Conservation (phyloP, 2,329 filamentous ascomycete genomes). For the Byssoonygena ceratinophila region DNA sequence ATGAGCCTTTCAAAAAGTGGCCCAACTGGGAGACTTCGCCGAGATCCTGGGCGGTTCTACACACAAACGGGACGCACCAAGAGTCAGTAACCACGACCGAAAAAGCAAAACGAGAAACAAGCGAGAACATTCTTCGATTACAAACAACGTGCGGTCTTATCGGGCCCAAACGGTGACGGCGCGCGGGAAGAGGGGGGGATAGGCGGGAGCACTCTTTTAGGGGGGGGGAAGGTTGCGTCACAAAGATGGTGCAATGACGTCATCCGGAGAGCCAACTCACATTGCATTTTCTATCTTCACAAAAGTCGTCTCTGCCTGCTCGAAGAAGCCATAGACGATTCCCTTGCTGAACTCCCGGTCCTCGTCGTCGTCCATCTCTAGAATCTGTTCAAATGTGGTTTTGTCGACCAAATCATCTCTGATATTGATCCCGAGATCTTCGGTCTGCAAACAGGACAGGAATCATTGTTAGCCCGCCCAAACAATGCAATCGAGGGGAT, state of each 20-base stretch:
- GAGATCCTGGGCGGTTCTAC: slow-evolving; percentile 58
- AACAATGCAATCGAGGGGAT: not conserved
- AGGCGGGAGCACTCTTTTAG: too few relatives aligned
- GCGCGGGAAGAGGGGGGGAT: too few relatives aligned
- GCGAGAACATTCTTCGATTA: too few relatives aligned
- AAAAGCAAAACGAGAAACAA: too few relatives aligned
- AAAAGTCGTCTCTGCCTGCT: slow-evolving; percentile 81
- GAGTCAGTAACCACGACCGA: too few relatives aligned
- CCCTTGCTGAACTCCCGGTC: slow-evolving; percentile 73
- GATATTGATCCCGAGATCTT: slow-evolving; percentile 40
- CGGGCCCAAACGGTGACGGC: too few relatives aligned
- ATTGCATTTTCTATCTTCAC: slow-evolving; percentile 67
- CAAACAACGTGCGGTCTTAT: too few relatives aligned
- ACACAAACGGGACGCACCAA: too few relatives aligned
- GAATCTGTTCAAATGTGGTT: slow-evolving; percentile 80
- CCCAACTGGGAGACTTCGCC: slow-evolving; percentile 69
- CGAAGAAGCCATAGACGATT: slow-evolving; percentile 86
- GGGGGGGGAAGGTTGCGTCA: slow-evolving; percentile 4
- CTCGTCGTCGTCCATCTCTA: slow-evolving; percentile 94
- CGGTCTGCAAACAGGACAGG: slow-evolving; percentile 29
- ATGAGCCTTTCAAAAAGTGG: slow-evolving; percentile 95
- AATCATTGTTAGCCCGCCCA: not conserved
- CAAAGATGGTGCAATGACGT: slow-evolving; percentile 12
- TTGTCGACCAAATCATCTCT: slow-evolving; percentile 69
- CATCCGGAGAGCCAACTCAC: slow-evolving; percentile 49